A percentile compares a stretch with the other conserved stretches of the same genome.
Conservation (phyloP, 805 yeast genomes). For the Saccharomycopsis sp. region DNA sequence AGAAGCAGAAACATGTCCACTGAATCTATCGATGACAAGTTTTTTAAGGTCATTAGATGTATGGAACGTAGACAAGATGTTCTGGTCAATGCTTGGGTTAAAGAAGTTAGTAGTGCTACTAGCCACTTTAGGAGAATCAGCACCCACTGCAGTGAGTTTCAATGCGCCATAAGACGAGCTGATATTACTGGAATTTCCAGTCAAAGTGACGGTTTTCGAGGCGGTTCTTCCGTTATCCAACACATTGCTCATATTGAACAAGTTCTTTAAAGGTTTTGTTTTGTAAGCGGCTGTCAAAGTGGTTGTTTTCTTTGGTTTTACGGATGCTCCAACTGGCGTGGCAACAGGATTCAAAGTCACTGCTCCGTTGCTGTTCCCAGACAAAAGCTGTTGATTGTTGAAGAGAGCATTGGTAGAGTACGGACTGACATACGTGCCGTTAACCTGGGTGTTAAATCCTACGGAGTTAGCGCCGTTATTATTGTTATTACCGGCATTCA, state of each 20-base stretch:
- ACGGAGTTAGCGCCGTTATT: constrained; percentile 9
- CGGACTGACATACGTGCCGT: constrained; percentile 24
- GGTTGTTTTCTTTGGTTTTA: constrained; percentile 13
- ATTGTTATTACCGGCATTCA: too few species aligned
- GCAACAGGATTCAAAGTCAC: constrained; percentile 19
- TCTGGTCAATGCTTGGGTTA: constrained; percentile 23
- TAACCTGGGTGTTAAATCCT: constrained; percentile 11
- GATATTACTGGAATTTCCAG: constrained; percentile 27
- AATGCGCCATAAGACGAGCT: constrained; percentile 18
- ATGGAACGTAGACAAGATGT: constrained; percentile 22
- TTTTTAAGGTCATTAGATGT: constrained; percentile 13
- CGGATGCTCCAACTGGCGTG: constrained; percentile 4
- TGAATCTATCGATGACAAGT: constrained; percentile 14
- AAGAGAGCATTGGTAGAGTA: constrained; percentile 25
- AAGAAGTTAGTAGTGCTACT: constrained; percentile 21
- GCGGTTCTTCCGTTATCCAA: constrained; percentile 1
- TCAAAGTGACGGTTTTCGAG: constrained; percentile 26
- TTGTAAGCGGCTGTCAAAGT: constrained; percentile 16
- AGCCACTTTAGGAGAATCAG: constrained; percentile 20
- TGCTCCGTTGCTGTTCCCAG: constrained; percentile 25
- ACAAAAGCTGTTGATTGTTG: constrained; percentile 26
- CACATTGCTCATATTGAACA: constrained; percentile 9
- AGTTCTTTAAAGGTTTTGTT: constrained; percentile 10
- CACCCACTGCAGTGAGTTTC: constrained; percentile 20
- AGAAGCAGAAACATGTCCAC: background rate